Evolutionary conservation across 2,329 filamentous ascomycete species (phyloP).

Genomic region (Talaromyces verruculosus): DNA sequence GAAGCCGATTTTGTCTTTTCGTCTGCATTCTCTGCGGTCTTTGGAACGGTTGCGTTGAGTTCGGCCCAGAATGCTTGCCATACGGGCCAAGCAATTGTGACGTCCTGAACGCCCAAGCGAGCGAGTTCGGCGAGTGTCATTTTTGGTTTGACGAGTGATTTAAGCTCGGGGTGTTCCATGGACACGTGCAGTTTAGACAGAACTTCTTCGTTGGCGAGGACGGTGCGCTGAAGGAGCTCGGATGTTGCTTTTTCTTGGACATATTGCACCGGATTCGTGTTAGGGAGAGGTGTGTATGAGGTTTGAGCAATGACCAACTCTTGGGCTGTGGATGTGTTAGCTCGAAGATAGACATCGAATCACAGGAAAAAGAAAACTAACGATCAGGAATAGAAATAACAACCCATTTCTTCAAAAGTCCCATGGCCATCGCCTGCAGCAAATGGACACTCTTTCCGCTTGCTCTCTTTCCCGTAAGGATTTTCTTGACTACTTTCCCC

Average conservation of each 20-base stretch:
- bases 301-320: conserved; percentile 79
- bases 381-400: conserved; percentile 89
- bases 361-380: conserved; percentile 44
- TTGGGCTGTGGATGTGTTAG: conserved; percentile 57
- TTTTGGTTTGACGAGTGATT: conserved; percentile 58
- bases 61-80: conserved; percentile 82
- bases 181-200: conserved; percentile 57
- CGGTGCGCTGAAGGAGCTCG: conserved; percentile 69
- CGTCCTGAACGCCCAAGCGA: conserved; percentile 67
- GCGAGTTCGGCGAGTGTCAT: conserved; percentile 67
- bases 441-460: conserved; percentile 86
- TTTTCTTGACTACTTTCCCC: conserved; percentile 51
- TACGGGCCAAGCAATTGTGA: conserved; percentile 75
- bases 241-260: conserved; percentile 76
- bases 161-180: conserved; percentile 58
- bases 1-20: conserved; percentile 36
- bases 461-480: conserved; percentile 71
- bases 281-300: conserved; percentile 71
- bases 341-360: background rate
- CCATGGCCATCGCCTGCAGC: conserved; percentile 80
- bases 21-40: conserved; percentile 39
- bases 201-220: conserved; percentile 67
- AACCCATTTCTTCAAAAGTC: conserved; percentile 79
- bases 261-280: conserved; percentile 59
- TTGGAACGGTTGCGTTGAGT: conserved; percentile 55